phyloP scores from a whole-genome alignment of 2,329 filamentous ascomycete species.

The Fusarium neocosmosporiellum region DNA sequence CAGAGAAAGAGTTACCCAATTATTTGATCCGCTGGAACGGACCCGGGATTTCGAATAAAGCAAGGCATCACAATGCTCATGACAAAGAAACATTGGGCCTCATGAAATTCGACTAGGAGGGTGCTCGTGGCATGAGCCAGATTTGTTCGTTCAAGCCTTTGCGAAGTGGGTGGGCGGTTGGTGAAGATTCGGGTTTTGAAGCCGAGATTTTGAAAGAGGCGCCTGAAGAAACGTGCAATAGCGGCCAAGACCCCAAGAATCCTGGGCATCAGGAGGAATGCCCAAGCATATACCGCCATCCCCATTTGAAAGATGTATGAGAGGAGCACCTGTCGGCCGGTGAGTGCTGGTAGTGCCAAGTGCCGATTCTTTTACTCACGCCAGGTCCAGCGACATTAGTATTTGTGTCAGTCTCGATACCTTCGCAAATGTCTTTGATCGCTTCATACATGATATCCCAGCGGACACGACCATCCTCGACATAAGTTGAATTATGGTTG shows the following conservation, averaged over 20 bases:
- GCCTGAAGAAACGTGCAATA: neutral
- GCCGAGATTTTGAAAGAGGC: fast-evolving
- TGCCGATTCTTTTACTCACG: too few species aligned
- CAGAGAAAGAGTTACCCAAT: constrained; percentile 6
- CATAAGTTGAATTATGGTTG: neutral
- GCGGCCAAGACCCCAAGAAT: neutral
- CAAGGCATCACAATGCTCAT: constrained; percentile 4
- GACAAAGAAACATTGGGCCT: constrained; percentile 26
- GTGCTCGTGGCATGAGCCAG: constrained; percentile 12
- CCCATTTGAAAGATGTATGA: constrained; percentile 18
- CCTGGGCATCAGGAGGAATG: neutral
- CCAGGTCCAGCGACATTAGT: constrained; percentile 24
- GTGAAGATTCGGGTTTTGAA: neutral
- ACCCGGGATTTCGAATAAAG: neutral
- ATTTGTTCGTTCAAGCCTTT: neutral
- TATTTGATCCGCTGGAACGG: constrained; percentile 1
- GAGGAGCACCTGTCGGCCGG: neutral
- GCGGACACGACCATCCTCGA: neutral
- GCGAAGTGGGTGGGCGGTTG: neutral
- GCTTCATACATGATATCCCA: constrained; percentile 7
- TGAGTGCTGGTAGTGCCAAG: neutral
- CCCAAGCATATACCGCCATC: constrained; percentile 14
- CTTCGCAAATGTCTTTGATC: neutral
- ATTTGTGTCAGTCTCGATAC: constrained; percentile 10
- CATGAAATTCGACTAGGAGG: constrained; percentile 23